Conservation (phyloP, 2,329 filamentous ascomycete genomes). For the Apiospora rasikravindrae region DNA sequence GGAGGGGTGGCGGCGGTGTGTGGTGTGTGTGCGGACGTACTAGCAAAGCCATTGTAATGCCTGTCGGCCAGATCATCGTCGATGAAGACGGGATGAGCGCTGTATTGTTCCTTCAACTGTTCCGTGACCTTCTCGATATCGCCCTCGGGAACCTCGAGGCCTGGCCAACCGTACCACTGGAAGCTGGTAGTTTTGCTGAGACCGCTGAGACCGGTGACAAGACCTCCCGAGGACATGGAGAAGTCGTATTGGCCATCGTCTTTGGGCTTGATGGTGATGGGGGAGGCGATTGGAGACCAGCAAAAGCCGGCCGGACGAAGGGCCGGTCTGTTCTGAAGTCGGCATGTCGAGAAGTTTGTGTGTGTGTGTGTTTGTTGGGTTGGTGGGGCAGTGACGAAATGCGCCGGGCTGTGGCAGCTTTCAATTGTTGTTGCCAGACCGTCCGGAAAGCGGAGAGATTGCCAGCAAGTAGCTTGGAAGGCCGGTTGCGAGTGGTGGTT, state of each 20-base stretch:
- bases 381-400: slow-evolving; percentile 12
- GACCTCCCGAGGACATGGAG: slow-evolving; percentile 94
- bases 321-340: slow-evolving; percentile 1
- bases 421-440: not conserved
- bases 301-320: slow-evolving; percentile 62
- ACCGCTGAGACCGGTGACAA: slow-evolving; percentile 92
- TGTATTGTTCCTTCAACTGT: slow-evolving; percentile 84
- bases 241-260: slow-evolving; percentile 92
- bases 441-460: not conserved
- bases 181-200: slow-evolving; percentile 92
- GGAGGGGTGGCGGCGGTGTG: no score
- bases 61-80: slow-evolving; percentile 91
- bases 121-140: slow-evolving; percentile 77
- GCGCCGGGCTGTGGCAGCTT: slow-evolving; percentile 9
- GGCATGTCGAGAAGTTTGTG: not conserved
- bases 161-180: slow-evolving; percentile 99
- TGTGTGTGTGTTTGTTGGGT: not conserved
- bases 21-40: slow-evolving; percentile 68
- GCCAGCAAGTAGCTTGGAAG: not conserved
- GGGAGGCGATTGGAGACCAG: slow-evolving; percentile 94
- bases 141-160: slow-evolving; percentile 84
- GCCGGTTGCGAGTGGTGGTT: not conserved
- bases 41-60: slow-evolving; percentile 98
- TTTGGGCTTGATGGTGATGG: slow-evolving; percentile 93
- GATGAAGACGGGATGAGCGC: slow-evolving; percentile 90